A percentile compares a stretch with the other conserved stretches of the same genome.
phyloP scores from a whole-genome alignment of 2,329 filamentous ascomycete species.

The Elsinoe batatas region DNA sequence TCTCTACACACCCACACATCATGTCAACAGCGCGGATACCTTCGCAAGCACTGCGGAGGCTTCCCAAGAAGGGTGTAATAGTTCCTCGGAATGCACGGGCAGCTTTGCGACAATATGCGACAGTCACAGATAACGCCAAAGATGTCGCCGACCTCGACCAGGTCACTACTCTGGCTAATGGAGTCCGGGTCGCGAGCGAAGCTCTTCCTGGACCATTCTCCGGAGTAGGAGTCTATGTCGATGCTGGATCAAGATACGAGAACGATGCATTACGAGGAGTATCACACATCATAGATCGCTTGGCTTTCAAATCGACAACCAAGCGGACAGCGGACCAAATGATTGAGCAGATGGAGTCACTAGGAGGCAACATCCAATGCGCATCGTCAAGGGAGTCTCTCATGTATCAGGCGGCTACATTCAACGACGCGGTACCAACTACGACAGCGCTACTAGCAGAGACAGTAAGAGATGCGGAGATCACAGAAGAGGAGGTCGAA shows the following conservation, averaged over 20 bases:
- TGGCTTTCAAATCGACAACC: conserved; percentile 85
- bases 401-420: conserved; percentile 98
- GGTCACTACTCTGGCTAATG: conserved; percentile 83
- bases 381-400: conserved; percentile 88
- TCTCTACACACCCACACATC: neutral
- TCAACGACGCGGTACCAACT: conserved; percentile 80
- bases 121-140: conserved; percentile 8
- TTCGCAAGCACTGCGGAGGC: conserved; percentile 2
- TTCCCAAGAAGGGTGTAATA: conserved; percentile 4
- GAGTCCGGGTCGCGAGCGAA: conserved; percentile 87
- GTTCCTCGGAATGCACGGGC: neutral
- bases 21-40: conserved; percentile 8
- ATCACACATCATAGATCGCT: conserved; percentile 88
- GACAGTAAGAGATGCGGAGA: conserved; percentile 75
- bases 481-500: conserved; percentile 77
- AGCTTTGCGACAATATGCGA: conserved; percentile 13
- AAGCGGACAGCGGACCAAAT: conserved; percentile 68
- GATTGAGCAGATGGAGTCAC: conserved; percentile 73
- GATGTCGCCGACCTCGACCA: conserved; percentile 80
- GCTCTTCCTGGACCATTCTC: conserved; percentile 90
- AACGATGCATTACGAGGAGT: conserved; percentile 74
- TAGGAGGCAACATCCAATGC: conserved; percentile 95
- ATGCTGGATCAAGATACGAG: conserved; percentile 91
- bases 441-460: conserved; percentile 81
- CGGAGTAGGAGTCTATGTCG: conserved; percentile 89